Base-by-base conservation (phyloP, 2,329 filamentous ascomycete genomes). In the Fusarium tanahbumbuense region DNA sequence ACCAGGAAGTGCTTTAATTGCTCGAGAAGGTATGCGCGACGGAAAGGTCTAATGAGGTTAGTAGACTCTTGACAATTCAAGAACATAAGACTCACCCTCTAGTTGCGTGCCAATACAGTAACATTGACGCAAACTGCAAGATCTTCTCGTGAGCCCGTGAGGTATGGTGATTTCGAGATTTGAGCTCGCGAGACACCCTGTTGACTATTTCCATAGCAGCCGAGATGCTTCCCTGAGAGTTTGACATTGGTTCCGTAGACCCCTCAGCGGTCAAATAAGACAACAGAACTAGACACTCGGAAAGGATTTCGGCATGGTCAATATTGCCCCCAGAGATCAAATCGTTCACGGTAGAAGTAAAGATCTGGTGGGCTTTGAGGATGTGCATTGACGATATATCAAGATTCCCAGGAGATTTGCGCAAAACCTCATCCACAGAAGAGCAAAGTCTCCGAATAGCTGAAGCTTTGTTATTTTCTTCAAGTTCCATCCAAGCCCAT, bases 401-500 rank as follows among this genome's bases (percentile, higher is more conserved):
- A 18, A 71, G 74, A 6, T 62, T 44, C 5, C 64, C 62, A 6
- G 60, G 52, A 10, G 53, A 25, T 15, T 42, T 53, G n/a, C 71
- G 73, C n/a, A 76, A 40, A 2, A 22, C 55, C 8, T 76, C 75
- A 28, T 83, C 80, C 3, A 78, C 73, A 1, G 81, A 78, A 0
- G 78, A 78, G 69, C 85, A 83, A 11, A 88, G 75, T 8, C 80
- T 79, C 12, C 72, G 70, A 9, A 81, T 64, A 5, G 84, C 83
- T 16, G 75, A 58, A 0, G 71, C 44, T 12, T 78, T 78, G 22
- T 81, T 73, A 1, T 78, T 78, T 11, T 73, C 73, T 20, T 77
- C 79, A 6, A 96, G 80, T n/a, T 88, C 85, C 68, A 90, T 84
- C 90, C 91, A 94, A 2, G 90, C 83, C 86, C 89, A 92, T 4